Conservation (phyloP, 2,329 filamentous ascomycete genomes). For the Fusarium beomiforme region DNA sequence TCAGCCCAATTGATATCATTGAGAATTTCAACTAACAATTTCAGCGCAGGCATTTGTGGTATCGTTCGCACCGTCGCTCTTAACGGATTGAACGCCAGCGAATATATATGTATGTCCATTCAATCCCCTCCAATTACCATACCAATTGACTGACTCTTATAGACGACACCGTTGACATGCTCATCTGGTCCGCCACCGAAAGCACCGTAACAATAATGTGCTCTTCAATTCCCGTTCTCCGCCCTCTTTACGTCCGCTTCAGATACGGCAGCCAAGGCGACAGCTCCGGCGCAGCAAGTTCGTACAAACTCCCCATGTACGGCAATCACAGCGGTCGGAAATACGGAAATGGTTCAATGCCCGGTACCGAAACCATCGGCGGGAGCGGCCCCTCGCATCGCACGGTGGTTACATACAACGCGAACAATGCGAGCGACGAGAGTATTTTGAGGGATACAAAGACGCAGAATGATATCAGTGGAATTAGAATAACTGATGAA, state of each 20-base stretch:
- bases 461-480: background rate
- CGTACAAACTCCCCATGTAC: constrained; percentile 21
- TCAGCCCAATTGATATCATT: rapidly evolving
- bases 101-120: constrained; percentile 20
- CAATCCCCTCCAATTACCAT: rapidly evolving
- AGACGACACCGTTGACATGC: constrained; percentile 30
- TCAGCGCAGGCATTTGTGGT: constrained; percentile 16
- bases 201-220: constrained; percentile 31
- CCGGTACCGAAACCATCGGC: background rate
- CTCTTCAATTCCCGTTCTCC: constrained; percentile 20
- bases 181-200: constrained; percentile 30
- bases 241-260: constrained; percentile 21
- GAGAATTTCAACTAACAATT: background rate
- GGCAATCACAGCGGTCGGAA: constrained; percentile 12
- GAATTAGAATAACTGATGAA: constrained; percentile 22
- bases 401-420: background rate
- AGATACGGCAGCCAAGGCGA: constrained; percentile 21
- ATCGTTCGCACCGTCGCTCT: constrained; percentile 25
- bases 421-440: constrained; percentile 24
- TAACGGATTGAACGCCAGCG: constrained; percentile 2
- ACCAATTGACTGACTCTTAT: background rate
- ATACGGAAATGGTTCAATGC: background rate
- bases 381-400: background rate
- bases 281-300: background rate
- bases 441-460: constrained; percentile 24